phyloP scores from a whole-genome alignment of 768 basidiomycete genomes.

The Rhodotorula babjevae region DNA sequence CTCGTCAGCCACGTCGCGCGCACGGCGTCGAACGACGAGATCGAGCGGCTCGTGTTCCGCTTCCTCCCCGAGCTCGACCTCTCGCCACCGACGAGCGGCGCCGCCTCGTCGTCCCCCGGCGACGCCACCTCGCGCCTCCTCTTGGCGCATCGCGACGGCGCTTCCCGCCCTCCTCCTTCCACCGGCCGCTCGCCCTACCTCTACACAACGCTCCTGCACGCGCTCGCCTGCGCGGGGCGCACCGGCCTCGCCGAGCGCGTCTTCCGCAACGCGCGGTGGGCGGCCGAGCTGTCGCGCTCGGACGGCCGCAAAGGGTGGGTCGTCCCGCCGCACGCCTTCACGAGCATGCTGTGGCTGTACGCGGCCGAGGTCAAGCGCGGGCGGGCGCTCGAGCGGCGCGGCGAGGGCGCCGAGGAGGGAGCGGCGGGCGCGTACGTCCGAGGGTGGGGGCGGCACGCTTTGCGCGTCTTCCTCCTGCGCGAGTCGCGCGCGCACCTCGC shows the following conservation, averaged over 20 bases:
- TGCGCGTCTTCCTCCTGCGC: constrained; percentile 24
- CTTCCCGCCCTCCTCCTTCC: constrained; percentile 1
- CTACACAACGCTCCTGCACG: constrained; percentile 60
- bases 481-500: background rate
- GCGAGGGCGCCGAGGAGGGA: background rate
- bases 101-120: background rate
- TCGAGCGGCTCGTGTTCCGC: constrained; percentile 54
- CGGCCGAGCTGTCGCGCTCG: constrained; percentile 41
- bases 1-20: constrained; percentile 57
- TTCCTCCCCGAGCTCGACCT: constrained; percentile 53
- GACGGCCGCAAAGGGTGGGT: constrained; percentile 54
- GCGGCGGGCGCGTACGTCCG: background rate
- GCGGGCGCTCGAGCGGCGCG: constrained; percentile 11
- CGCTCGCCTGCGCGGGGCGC: constrained; percentile 57
- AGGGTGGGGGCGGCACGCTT: constrained; percentile 34
- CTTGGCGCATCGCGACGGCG: background rate
- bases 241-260: constrained; percentile 60
- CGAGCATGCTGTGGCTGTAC: constrained; percentile 65
- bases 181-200: constrained; percentile 51
- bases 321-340: constrained; percentile 64
- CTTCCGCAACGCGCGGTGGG: constrained; percentile 60
- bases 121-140: background rate
- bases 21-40: constrained; percentile 52
- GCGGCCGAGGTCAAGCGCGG: constrained; percentile 41
- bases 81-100: no score